These are phyloP conservation scores for Fusarium sororula DNA, from an alignment of 2,329 filamentous ascomycete species.

Conservation along the genomic window DNA sequence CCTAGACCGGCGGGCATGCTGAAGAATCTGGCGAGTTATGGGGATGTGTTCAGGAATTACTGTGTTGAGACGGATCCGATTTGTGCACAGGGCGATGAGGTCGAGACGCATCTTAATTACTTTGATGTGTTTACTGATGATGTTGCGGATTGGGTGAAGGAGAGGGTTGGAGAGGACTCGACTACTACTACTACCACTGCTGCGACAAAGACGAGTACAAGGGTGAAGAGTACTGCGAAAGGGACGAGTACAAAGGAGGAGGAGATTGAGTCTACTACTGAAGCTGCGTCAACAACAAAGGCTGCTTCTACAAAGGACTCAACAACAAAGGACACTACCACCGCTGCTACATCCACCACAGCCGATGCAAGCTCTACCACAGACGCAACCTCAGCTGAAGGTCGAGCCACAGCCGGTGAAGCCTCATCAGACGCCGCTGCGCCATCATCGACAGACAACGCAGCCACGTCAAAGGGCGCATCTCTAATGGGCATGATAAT, in stretches of 20 bases:
- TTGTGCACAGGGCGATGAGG: not conserved
- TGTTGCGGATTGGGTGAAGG: constrained; percentile 7
- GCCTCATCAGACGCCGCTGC: constrained; percentile 1
- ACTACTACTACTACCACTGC: not conserved
- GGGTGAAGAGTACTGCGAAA: not conserved
- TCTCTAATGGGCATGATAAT: constrained; percentile 4
- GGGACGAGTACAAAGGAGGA: not conserved
- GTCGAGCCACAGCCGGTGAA: not conserved
- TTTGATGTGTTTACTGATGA: constrained; percentile 10
- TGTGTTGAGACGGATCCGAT: constrained; percentile 16
- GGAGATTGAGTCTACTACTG: not conserved
- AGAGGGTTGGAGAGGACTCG: not conserved
- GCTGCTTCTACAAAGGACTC: not conserved
- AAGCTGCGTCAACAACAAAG: not conserved
- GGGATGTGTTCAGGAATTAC: not conserved
- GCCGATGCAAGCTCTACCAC: not conserved
- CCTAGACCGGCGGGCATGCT: constrained; percentile 9
- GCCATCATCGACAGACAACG: constrained; percentile 4
- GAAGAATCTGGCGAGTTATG: constrained; percentile 4
- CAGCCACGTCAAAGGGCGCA: not conserved
- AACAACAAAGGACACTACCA: not conserved
- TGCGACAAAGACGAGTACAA: not conserved
- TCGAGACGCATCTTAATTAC: constrained; percentile 12
- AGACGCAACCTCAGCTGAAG: not conserved
- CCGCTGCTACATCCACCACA: not conserved